Evolutionary conservation across 192 early-diverging fungal species (phyloP).

Genomic region (Backusella circina): DNA sequence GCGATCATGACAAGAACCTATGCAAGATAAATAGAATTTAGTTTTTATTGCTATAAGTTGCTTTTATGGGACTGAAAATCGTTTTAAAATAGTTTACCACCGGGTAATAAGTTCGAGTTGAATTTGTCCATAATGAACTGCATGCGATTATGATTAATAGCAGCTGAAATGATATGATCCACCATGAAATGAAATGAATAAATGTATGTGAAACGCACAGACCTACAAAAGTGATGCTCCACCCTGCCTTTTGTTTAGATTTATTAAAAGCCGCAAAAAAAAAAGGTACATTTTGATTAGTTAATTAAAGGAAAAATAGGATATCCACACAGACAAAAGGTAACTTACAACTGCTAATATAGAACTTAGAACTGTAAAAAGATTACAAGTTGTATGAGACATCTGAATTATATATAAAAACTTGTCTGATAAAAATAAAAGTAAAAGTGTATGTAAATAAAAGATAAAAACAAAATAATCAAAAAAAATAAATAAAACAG

Average conservation of each 20-base stretch:
- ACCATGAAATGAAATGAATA: conserved; percentile 19
- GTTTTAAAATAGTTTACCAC: not conserved
- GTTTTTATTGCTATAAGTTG: not conserved
- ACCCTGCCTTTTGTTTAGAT: conserved; percentile 19
- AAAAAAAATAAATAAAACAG: conserved; percentile 1
- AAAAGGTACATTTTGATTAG: not conserved
- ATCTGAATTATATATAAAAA: not conserved
- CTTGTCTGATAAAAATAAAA: not conserved
- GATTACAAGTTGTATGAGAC: not conserved
- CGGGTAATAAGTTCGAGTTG: not conserved
- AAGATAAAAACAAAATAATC: not conserved
- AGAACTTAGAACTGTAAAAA: not conserved
- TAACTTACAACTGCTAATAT: conserved; percentile 2
- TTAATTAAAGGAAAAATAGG: not conserved
- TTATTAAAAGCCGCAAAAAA: not conserved
- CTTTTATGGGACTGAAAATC: not conserved
- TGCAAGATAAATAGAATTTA: not conserved
- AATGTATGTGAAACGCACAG: conserved; percentile 9
- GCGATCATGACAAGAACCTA: conserved; percentile 23
- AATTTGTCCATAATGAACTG: conserved; percentile 10
- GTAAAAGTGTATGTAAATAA: not conserved
- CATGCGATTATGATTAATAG: conserved; percentile 1
- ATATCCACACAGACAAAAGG: not conserved
- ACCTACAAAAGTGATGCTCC: conserved; percentile 22
- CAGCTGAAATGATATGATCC: conserved; percentile 18